Evolutionary conservation across 1,284 basidiomycete species (phyloP), one percentile per base, ranked within the genome.

Genomic region (Tilletia caries): DNA sequence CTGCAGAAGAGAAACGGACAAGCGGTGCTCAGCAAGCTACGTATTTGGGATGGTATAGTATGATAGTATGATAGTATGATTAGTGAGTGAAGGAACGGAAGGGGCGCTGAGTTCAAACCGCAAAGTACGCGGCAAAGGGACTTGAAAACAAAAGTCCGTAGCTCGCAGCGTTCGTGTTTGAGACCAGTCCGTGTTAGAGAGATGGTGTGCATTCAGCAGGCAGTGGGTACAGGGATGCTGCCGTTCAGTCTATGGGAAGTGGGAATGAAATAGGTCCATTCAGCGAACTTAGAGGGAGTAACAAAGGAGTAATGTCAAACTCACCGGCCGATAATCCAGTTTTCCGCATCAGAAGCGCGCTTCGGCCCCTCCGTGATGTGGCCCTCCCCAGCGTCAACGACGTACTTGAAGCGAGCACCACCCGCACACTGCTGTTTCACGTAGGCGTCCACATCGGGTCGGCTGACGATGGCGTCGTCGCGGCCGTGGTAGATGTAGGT

Each of bases 401-500:
- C 20, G 41, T 64, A 64, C 13, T 13, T 37, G 60, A 64, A 23
- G 20, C 41, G 34, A 23, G 34, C 60, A 8, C 60, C 60, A 20
- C 60, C 41, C 10, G 60, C 33, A n/a, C 60, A 64, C 60, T 64
- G 60, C n/a, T 64, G 18, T 20, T 64, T 25, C 20, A 64, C 60
- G 41, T 64, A 64, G 60, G 18, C 33, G 34, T 64, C 60, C 20
- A 64, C 60, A 27, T 64, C 60, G 34, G 33, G 34, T 20, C 33
- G 33, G n/a, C 20, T n/a, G 15, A 64, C 41, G 3, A 64, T 64
- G 20, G 12, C 1, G 23, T 64, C 60, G 41, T 64, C 60, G 8
- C 23, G 18, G 48, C 48, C 64, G 64, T 65, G 64, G 64, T 44
- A 65, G 15, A 65, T 65, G 64, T 44, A 65, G 4, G 41, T 12